A percentile compares a stretch with the other conserved stretches of the same genome.
Conservation (phyloP, 2,329 filamentous ascomycete species). For the Apiospora arundinis region DNA sequence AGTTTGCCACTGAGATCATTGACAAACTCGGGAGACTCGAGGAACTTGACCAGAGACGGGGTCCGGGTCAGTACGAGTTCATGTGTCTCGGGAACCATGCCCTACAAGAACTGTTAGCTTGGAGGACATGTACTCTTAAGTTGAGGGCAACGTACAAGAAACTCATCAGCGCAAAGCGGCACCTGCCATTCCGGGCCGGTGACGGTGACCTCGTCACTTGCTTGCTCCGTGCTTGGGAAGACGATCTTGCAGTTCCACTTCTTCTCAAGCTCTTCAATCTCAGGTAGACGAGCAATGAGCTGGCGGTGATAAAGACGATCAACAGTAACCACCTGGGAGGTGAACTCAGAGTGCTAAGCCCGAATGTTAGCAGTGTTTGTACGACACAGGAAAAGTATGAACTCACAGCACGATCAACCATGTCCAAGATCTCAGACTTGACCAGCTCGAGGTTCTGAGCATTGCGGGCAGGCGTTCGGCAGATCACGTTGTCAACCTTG, state of each 20-base stretch:
- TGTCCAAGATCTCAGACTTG: constrained; percentile 98
- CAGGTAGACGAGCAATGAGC: constrained; percentile 83
- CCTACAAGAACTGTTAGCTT: constrained; percentile 51
- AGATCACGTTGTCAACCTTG: constrained; percentile 99
- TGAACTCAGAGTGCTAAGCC: constrained; percentile 87
- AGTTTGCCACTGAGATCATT: constrained; percentile 83
- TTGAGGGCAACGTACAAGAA: constrained; percentile 66
- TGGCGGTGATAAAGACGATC: constrained; percentile 96
- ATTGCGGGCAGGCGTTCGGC: constrained; percentile 94
- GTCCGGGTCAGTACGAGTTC: constrained; percentile 85
- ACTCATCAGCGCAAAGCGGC: constrained; percentile 93
- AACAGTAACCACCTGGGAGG: constrained; percentile 90
- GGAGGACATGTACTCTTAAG: neutral
- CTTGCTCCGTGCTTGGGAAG: constrained; percentile 96
- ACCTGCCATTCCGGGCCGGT: constrained; percentile 98
- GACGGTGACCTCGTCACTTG: constrained; percentile 93
- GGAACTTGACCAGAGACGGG: constrained; percentile 77
- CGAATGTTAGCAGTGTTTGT: neutral
- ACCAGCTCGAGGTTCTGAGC: constrained; percentile 96
- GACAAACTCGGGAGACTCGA: constrained; percentile 81
- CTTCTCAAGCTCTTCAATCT: constrained; percentile 95
- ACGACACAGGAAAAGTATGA: neutral
- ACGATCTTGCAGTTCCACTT: constrained; percentile 99
- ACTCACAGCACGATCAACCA: constrained; percentile 92
- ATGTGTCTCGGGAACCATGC: constrained; percentile 97